Evolutionary conservation across 495 filamentous ascomycete species (phyloP).

Genomic region (Paragyromitra xinjiangensis): DNA sequence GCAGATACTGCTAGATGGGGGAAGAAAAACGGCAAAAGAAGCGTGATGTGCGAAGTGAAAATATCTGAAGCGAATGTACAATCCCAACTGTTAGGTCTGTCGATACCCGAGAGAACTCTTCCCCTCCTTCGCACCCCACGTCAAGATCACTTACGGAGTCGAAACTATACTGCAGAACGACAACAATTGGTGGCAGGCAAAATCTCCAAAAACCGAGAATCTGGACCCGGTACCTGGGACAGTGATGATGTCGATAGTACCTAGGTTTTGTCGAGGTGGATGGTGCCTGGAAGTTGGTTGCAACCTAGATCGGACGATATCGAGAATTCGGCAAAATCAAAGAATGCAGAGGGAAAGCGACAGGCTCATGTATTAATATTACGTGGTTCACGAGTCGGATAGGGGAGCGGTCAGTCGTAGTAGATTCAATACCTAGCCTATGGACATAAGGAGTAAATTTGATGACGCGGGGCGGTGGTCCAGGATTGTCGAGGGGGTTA

Average conservation of each 20-base stretch:
- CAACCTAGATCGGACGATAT: slow-evolving; percentile 56
- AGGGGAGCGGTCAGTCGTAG: slow-evolving; percentile 51
- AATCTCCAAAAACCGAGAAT: slow-evolving; percentile 48
- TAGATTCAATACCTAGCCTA: slow-evolving; percentile 52
- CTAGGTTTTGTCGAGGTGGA: slow-evolving; percentile 52
- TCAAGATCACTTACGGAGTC: slow-evolving; percentile 48
- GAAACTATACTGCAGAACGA: slow-evolving; percentile 45
- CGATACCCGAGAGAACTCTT: slow-evolving; percentile 50
- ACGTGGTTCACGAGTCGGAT: slow-evolving; percentile 49
- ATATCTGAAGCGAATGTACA: slow-evolving; percentile 37
- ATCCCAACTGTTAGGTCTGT: slow-evolving; percentile 46
- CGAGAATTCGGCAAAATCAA: slow-evolving; percentile 55
- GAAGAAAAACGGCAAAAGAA: slow-evolving; percentile 34
- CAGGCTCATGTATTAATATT: slow-evolving; percentile 54
- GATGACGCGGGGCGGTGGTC: slow-evolving; percentile 53
- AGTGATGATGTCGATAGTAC: slow-evolving; percentile 53
- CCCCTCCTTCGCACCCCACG: slow-evolving; percentile 41
- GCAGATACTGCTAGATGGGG: slow-evolving; percentile 27
- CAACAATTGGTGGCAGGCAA: slow-evolving; percentile 50
- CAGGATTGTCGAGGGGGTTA: slow-evolving; percentile 48
- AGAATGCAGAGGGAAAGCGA: slow-evolving; percentile 52
- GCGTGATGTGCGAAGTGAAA: slow-evolving; percentile 43
- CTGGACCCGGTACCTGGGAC: slow-evolving; percentile 51
- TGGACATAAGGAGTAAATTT: slow-evolving; percentile 54
- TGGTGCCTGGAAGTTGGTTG: slow-evolving; percentile 56